These are phyloP conservation scores for Globisporangium ultimum DNA, from an alignment of 352 stramenopile species.

Conservation along the genomic window DNA sequence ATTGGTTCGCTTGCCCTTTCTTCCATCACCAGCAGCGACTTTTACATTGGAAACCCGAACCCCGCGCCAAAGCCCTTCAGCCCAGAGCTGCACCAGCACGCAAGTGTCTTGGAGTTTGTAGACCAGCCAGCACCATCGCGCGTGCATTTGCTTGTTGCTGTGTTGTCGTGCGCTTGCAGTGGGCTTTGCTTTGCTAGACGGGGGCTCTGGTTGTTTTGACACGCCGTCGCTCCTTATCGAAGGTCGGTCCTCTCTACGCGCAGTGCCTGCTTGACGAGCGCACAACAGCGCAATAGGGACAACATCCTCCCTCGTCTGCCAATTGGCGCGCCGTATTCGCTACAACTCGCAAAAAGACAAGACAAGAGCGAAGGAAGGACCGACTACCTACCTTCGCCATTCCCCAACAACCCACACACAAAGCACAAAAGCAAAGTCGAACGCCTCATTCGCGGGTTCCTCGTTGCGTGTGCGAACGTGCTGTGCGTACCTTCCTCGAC, in stretches of 20 bases:
- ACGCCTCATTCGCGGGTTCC: neutral
- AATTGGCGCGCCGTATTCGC: neutral
- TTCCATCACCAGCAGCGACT: neutral
- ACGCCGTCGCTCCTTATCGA: neutral
- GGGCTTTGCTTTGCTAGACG: too few species aligned
- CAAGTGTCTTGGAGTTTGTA: too few species aligned
- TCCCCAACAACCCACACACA: neutral
- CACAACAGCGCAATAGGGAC: neutral
- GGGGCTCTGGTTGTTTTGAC: too few species aligned
- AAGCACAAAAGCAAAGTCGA: neutral
- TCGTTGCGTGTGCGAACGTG: neutral
- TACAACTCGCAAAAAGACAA: too few species aligned
- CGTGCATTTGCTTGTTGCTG: too few species aligned
- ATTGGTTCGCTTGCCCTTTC: neutral
- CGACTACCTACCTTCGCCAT: neutral
- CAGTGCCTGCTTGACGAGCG: neutral
- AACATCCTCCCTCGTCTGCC: too few species aligned
- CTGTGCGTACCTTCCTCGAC: neutral
- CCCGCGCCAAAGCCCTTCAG: too few species aligned
- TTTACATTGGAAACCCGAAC: neutral
- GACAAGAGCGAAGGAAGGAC: too few species aligned
- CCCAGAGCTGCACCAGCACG: too few species aligned
- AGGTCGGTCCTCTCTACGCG: neutral
- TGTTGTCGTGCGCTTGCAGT: too few species aligned
- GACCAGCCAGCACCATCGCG: too few species aligned